phyloP scores from a whole-genome alignment of 345 rosid species.

The Ceriops tagal region DNA sequence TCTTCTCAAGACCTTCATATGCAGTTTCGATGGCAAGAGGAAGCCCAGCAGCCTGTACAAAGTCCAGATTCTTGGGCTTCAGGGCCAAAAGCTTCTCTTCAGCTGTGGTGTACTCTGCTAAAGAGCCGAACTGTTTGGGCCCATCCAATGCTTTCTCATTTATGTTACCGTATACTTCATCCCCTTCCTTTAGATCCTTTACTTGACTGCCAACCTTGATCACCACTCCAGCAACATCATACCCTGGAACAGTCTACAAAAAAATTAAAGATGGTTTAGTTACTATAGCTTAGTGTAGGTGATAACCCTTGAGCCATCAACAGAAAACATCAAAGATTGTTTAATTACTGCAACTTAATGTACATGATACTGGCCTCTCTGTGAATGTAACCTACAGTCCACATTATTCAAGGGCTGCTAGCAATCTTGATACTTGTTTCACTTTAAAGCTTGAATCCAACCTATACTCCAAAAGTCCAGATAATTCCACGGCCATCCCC shows the following conservation, averaged over 20 bases:
- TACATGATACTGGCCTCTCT: too few relatives aligned
- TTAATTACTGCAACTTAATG: too few relatives aligned
- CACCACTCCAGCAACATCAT: slow-evolving; percentile 88
- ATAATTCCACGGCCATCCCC: too few relatives aligned
- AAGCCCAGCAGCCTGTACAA: slow-evolving; percentile 80
- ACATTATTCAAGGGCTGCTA: too few relatives aligned
- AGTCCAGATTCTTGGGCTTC: slow-evolving; percentile 77
- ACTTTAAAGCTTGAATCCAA: too few relatives aligned
- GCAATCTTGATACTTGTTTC: too few relatives aligned
- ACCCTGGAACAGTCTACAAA: slow-evolving; percentile 86
- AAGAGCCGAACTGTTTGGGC: slow-evolving; percentile 82
- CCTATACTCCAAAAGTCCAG: too few relatives aligned
- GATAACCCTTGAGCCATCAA: too few relatives aligned
- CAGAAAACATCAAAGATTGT: too few relatives aligned
- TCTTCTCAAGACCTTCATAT: slow-evolving; percentile 73
- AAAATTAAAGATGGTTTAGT: slow-evolving; percentile 12
- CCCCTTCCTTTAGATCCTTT: slow-evolving; percentile 71
- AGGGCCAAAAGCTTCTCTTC: slow-evolving; percentile 84
- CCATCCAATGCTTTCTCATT: slow-evolving; percentile 92
- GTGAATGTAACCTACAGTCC: too few relatives aligned
- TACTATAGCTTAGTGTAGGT: not conserved
- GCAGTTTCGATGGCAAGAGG: slow-evolving; percentile 89
- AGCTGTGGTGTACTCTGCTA: slow-evolving; percentile 78
- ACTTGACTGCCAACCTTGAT: slow-evolving; percentile 73
- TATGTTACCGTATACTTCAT: slow-evolving; percentile 86